These are phyloP conservation scores for Phaeoacremonium minimum DNA, from an alignment of 2,329 filamentous ascomycete genomes.

Conservation along the genomic window DNA sequence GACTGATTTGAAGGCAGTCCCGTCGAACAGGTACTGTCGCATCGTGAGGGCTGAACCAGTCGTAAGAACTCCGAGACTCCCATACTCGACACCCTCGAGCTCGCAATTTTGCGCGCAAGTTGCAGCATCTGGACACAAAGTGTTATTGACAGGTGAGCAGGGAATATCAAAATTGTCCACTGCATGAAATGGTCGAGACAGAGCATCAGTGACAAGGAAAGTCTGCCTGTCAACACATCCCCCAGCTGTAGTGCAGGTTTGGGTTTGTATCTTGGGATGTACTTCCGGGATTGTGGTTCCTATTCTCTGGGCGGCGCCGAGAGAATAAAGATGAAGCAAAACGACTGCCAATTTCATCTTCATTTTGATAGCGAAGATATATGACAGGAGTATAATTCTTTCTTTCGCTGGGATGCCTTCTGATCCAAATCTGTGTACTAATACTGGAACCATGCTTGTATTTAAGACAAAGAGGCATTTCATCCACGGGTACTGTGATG, in stretches of 20 bases:
- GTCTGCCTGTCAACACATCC: constrained; percentile 16
- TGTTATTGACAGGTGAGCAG: constrained; percentile 13
- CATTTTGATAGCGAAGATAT: too few species aligned
- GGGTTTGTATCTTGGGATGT: constrained; percentile 17
- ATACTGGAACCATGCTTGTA: too few species aligned
- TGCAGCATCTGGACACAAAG: constrained; percentile 32
- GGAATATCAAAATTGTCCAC: constrained; percentile 9
- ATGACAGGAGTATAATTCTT: too few species aligned
- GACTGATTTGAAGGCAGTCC: constrained; percentile 9
- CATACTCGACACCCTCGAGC: constrained; percentile 44
- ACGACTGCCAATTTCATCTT: too few species aligned
- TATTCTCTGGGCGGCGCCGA: constrained; percentile 13
- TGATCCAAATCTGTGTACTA: too few species aligned
- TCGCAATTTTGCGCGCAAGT: constrained; percentile 45
- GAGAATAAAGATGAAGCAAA: not conserved
- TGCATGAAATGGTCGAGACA: constrained; percentile 14
- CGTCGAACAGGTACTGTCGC: constrained; percentile 14
- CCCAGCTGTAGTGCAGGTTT: constrained; percentile 14
- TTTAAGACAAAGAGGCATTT: too few species aligned
- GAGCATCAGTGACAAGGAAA: constrained; percentile 15
- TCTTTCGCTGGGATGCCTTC: too few species aligned
- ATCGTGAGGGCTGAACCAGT: constrained; percentile 14
- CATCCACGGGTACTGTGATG: too few species aligned
- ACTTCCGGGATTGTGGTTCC: constrained; percentile 16
- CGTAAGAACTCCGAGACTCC: constrained; percentile 15